phyloP scores from a whole-genome alignment of 768 basidiomycete species.

The Arthromyces matolae region DNA sequence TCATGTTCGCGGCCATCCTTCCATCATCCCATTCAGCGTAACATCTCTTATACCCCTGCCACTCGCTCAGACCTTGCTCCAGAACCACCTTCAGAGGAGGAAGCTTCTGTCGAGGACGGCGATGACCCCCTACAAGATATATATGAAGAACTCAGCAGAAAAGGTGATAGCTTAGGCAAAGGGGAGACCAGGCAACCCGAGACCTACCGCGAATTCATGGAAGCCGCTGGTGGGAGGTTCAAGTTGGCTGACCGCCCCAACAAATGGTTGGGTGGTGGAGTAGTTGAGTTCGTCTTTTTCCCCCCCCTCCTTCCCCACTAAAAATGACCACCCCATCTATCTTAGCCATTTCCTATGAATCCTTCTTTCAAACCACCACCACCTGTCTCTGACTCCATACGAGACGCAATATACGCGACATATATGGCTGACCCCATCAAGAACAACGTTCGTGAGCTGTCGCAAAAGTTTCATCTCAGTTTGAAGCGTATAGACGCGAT shows the following conservation, averaged over 20 bases:
- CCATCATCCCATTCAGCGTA: constrained; percentile 21
- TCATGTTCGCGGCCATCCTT: constrained; percentile 25
- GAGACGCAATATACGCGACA: constrained; percentile 53
- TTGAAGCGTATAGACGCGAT: constrained; percentile 83
- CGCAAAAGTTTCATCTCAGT: constrained; percentile 61
- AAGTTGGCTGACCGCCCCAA: constrained; percentile 41
- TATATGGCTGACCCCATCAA: constrained; percentile 56
- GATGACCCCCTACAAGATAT: constrained; percentile 9
- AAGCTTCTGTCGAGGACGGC: constrained; percentile 10
- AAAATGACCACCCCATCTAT: constrained; percentile 11
- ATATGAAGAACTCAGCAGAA: constrained; percentile 7
- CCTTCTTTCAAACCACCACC: constrained; percentile 77
- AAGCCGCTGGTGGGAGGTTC: constrained; percentile 38
- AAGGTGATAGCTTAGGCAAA: too few relatives aligned
- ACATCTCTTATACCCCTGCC: constrained; percentile 23
- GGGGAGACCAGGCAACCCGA: constrained; percentile 18
- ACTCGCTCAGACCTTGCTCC: constrained; percentile 20
- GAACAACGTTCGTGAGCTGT: constrained; percentile 57
- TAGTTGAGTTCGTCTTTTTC: constrained; percentile 44
- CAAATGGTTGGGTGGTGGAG: constrained; percentile 60
- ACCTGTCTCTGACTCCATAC: constrained; percentile 63
- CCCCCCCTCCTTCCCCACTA: constrained; percentile 1
- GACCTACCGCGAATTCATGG: constrained; percentile 39
- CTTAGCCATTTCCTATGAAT: constrained; percentile 84
- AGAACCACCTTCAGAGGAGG: constrained; percentile 24